Percentiles rank a stretch among this genome's conserved stretches.
Conservation (phyloP, 345 rosid species). For the Nasturtium officinale region DNA sequence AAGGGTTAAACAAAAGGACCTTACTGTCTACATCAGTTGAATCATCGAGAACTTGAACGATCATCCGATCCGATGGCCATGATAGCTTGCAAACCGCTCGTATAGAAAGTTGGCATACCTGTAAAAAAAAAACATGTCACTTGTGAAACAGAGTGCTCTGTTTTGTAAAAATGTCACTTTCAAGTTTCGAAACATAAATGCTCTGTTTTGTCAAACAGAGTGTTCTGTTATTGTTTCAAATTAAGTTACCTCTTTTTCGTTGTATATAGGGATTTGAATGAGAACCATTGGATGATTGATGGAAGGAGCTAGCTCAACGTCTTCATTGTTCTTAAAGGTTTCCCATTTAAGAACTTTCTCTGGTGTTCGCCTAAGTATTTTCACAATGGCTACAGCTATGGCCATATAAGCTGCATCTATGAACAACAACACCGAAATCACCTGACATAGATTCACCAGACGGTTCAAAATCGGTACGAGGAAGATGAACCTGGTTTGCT, state of each 20-base stretch:
- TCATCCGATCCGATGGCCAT: conserved; percentile 83
- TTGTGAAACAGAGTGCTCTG: not conserved
- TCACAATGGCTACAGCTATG: conserved; percentile 46
- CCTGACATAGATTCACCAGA: conserved; percentile 49
- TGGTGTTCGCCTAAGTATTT: conserved; percentile 48
- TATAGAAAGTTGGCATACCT: conserved; percentile 81
- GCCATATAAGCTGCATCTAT: conserved; percentile 60
- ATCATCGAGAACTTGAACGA: conserved; percentile 87
- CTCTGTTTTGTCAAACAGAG: conserved; percentile 9
- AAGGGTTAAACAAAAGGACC: conserved; percentile 24
- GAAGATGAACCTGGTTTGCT: conserved; percentile 48
- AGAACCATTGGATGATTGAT: conserved; percentile 41
- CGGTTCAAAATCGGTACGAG: conserved; percentile 50
- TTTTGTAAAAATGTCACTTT: not conserved
- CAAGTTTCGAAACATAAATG: not conserved
- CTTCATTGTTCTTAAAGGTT: conserved; percentile 42
- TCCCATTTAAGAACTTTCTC: conserved; percentile 52
- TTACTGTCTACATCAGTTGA: conserved; percentile 64
- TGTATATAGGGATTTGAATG: conserved; percentile 42
- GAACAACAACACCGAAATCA: conserved; percentile 57
- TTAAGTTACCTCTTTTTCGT: conserved; percentile 40
- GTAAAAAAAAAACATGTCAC: not conserved
- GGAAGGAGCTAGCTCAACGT: conserved; percentile 54
- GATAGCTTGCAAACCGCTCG: conserved; percentile 90
- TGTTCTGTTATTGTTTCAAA: conserved; percentile 1